phyloP scores from a whole-genome alignment of 495 filamentous ascomycete species.

The Penicillium arizonense region DNA sequence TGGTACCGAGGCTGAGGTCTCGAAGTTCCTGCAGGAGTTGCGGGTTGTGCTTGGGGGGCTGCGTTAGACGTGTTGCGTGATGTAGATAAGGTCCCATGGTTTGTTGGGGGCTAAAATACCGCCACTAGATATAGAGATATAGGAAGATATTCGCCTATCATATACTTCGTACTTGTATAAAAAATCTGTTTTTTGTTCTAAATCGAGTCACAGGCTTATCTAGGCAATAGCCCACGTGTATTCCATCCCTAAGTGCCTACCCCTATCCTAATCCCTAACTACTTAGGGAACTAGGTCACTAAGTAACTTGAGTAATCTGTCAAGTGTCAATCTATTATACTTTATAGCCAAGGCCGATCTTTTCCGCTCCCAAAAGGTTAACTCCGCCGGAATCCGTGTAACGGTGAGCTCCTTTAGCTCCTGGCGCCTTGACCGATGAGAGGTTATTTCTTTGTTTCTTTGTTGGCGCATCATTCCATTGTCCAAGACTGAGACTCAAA shows the following conservation, averaged over 20 bases:
- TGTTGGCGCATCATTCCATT: too few species aligned
- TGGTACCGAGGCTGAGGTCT: constrained; percentile 84
- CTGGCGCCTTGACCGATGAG: not conserved
- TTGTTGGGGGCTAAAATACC: not conserved
- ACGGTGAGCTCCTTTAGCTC: too few species aligned
- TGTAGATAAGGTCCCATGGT: constrained; percentile 2
- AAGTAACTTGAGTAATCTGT: too few species aligned
- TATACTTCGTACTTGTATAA: too few species aligned
- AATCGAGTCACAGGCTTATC: not conserved
- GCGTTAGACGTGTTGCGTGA: constrained; percentile 1
- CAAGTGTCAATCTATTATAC: too few species aligned
- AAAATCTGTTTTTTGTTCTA: too few species aligned
- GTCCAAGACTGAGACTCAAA: too few species aligned
- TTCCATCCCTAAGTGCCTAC: not conserved
- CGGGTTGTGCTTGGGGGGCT: constrained; percentile 56
- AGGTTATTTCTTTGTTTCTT: too few species aligned
- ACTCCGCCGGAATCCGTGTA: not conserved
- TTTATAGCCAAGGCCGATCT: not conserved
- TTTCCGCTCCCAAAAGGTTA: not conserved
- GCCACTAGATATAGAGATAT: too few species aligned
- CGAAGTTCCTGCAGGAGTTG: constrained; percentile 69
- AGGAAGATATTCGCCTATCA: too few species aligned
- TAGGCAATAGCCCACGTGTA: constrained; percentile 1
- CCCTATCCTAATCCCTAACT: not conserved
- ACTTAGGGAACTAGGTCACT: too few species aligned